Percentiles rank a stretch among this genome's conserved stretches.
Evolutionary conservation across 2,329 filamentous ascomycete species (phyloP).

Genomic region (Xylariaceae sp.): DNA sequence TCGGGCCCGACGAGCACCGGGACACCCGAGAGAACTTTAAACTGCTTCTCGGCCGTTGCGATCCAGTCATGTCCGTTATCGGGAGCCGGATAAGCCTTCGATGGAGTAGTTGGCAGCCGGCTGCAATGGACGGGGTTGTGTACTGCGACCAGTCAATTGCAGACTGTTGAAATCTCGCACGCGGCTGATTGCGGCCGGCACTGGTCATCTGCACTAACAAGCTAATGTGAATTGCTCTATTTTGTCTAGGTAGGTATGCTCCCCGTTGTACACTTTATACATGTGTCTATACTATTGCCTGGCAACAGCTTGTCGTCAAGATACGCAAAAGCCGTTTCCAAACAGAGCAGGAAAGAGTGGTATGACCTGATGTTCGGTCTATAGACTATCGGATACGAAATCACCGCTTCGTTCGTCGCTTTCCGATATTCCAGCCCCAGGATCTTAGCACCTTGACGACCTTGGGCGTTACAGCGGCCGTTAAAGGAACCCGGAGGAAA

Average conservation of each 20-base stretch:
- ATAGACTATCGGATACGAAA: background rate
- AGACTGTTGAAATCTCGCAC: background rate
- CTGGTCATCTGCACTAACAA: background rate
- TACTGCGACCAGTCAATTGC: background rate
- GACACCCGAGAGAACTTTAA: too few relatives aligned
- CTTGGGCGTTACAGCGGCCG: slow-evolving; percentile 85
- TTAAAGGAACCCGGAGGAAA: slow-evolving; percentile 88
- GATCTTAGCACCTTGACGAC: slow-evolving; percentile 82
- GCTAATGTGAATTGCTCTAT: slow-evolving; percentile 9
- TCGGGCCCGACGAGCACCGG: too few relatives aligned
- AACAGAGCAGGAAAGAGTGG: slow-evolving; percentile 1
- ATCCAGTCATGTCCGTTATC: background rate
- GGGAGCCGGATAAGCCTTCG: background rate
- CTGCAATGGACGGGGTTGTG: background rate
- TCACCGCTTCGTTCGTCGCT: slow-evolving; percentile 43
- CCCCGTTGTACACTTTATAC: slow-evolving; percentile 7
- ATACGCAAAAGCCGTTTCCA: background rate
- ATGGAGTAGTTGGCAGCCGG: background rate
- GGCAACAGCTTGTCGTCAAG: background rate
- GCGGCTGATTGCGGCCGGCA: background rate
- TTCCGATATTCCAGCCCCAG: slow-evolving; percentile 96
- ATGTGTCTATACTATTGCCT: slow-evolving; percentile 11
- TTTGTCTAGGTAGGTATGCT: slow-evolving; percentile 10
- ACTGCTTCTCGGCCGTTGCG: background rate
- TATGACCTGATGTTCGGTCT: slow-evolving; percentile 4